These are phyloP conservation scores for Diphasiastrum complanatum DNA, from an alignment of 83 land plant species.

Conservation along the genomic window DNA sequence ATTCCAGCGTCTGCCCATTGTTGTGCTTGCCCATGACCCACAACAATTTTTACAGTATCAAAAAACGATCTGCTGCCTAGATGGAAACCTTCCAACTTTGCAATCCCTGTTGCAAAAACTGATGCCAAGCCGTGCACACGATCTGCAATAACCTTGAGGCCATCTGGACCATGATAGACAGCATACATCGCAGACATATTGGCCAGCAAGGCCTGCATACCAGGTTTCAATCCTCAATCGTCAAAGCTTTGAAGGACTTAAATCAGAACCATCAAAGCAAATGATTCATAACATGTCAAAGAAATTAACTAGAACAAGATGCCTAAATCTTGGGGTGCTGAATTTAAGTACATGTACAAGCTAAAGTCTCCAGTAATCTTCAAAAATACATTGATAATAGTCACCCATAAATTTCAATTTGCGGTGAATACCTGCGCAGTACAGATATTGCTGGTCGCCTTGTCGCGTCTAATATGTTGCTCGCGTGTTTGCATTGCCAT, in stretches of 20 bases:
- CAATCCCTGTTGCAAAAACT: conserved; percentile 4
- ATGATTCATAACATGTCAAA: too few relatives aligned
- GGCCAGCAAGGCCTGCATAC: conserved; percentile 20
- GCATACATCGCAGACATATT: conserved; percentile 25
- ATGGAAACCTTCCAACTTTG: conserved; percentile 4
- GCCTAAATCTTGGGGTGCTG: too few relatives aligned
- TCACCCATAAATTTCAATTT: too few relatives aligned
- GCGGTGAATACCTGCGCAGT: conserved; percentile 8
- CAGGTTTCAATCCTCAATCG: too few relatives aligned
- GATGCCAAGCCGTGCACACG: conserved; percentile 18
- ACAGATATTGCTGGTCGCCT: conserved; percentile 10
- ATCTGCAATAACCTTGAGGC: conserved; percentile 16
- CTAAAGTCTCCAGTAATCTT: too few relatives aligned
- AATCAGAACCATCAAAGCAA: too few relatives aligned
- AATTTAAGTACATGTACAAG: too few relatives aligned
- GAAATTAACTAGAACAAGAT: too few relatives aligned
- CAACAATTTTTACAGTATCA: conserved; percentile 85
- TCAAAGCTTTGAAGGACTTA: too few relatives aligned
- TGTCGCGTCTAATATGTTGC: conserved; percentile 6
- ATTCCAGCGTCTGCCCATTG: conserved; percentile 44
- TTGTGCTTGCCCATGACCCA: conserved; percentile 58
- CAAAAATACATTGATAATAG: too few relatives aligned
- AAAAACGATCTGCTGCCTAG: conserved; percentile 81
- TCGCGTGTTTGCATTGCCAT: conserved; percentile 9
- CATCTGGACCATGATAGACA: conserved; percentile 21